phyloP scores from a whole-genome alignment of 345 rosid genomes.

The Lepidium africanum region DNA sequence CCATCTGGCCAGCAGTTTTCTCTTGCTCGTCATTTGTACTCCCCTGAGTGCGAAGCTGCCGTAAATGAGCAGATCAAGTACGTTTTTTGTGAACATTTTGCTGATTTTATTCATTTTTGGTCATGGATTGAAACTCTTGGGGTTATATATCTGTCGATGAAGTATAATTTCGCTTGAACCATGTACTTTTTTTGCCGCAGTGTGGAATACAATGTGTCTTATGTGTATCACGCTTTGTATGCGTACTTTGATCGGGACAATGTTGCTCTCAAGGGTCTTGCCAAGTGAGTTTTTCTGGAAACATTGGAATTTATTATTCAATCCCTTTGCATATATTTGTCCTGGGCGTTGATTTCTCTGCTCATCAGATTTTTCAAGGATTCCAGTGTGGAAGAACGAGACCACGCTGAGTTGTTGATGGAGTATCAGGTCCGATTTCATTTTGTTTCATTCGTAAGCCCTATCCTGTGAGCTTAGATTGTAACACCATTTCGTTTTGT shows the following conservation, averaged over 20 bases:
- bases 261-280: conserved; percentile 62
- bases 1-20: conserved; percentile 41
- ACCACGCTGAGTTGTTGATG: conserved; percentile 78
- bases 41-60: conserved; percentile 57
- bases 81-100: background rate
- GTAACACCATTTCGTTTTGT: background rate
- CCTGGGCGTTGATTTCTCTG: background rate
- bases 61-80: conserved; percentile 82
- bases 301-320: background rate
- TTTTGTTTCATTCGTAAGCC: background rate
- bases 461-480: background rate
- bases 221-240: conserved; percentile 68
- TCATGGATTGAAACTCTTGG: background rate
- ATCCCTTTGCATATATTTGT: background rate
- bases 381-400: conserved; percentile 73
- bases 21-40: conserved; percentile 58
- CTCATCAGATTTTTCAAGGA: conserved; percentile 63
- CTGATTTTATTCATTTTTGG: background rate
- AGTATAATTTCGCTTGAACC: background rate
- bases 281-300: conserved; percentile 43
- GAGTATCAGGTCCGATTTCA: conserved; percentile 47
- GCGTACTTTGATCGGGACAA: conserved; percentile 82
- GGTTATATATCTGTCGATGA: background rate
- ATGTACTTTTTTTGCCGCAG: conserved; percentile 25
- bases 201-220: conserved; percentile 74